Evolutionary conservation across 805 yeast species (phyloP).

Genomic region (Candida coleopterorum): DNA sequence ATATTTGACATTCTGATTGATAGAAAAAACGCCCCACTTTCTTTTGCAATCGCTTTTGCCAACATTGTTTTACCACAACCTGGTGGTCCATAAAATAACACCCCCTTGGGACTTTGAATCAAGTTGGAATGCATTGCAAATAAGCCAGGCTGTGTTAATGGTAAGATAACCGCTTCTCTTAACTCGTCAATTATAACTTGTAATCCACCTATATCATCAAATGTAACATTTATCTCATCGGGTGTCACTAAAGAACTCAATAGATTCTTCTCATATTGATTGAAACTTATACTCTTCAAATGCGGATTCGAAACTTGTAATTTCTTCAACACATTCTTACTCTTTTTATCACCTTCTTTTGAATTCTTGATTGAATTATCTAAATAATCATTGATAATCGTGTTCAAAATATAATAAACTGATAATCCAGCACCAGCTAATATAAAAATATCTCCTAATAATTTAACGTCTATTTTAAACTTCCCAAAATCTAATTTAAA

Average conservation of each 20-base stretch:
- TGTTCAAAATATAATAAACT: conserved; percentile 55
- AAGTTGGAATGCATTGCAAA: conserved; percentile 64
- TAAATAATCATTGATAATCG: conserved; percentile 30
- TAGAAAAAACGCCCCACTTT: conserved; percentile 86
- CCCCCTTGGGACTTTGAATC: conserved; percentile 92
- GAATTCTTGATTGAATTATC: conserved; percentile 30
- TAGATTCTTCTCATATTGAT: conserved; percentile 73
- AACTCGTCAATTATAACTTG: conserved; percentile 78
- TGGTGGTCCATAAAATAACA: conserved; percentile 88
- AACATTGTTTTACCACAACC: conserved; percentile 98
- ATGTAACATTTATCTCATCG: conserved; percentile 70
- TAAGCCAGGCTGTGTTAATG: conserved; percentile 68
- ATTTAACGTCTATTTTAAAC: conserved; percentile 33
- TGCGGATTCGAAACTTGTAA: conserved; percentile 52
- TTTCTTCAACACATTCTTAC: conserved; percentile 40
- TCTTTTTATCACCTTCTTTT: conserved; percentile 61
- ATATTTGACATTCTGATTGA: conserved; percentile 89
- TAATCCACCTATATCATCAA: conserved; percentile 86
- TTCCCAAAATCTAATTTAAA: conserved; percentile 33
- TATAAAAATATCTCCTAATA: conserved; percentile 38
- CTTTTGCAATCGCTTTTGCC: conserved; percentile 91
- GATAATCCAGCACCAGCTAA: conserved; percentile 63
- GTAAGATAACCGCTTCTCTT: conserved; percentile 83
- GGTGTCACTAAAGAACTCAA: conserved; percentile 79
- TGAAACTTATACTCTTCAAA: conserved; percentile 47